Percentiles rank a stretch among this genome's conserved stretches.
Evolutionary conservation across 2,329 filamentous ascomycete species (phyloP).

Genomic region (Lecanicillium sp.): DNA sequence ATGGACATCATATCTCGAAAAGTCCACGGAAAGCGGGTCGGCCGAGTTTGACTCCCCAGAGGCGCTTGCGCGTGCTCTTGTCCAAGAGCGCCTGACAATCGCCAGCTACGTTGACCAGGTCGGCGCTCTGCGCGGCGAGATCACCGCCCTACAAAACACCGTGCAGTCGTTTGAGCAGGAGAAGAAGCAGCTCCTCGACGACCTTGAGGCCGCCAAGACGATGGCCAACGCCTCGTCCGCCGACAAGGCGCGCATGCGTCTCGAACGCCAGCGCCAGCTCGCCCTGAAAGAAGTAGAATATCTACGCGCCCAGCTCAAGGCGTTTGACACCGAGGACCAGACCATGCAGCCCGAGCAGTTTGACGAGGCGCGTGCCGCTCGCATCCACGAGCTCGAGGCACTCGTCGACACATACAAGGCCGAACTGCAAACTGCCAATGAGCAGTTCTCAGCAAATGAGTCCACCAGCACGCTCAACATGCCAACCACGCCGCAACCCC

Average conservation of each 20-base stretch:
- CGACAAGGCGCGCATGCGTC: constrained; percentile 63
- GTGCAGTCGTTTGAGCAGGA: constrained; percentile 68
- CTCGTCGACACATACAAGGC: constrained; percentile 79
- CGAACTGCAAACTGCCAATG: constrained; percentile 68
- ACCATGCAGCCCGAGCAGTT: constrained; percentile 76
- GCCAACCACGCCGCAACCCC: constrained; percentile 25
- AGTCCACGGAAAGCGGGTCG: constrained; percentile 51
- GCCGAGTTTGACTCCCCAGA: constrained; percentile 83
- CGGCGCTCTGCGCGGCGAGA: constrained; percentile 70
- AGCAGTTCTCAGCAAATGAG: constrained; percentile 64
- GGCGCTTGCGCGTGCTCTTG: constrained; percentile 73
- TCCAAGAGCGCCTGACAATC: constrained; percentile 73
- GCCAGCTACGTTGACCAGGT: constrained; percentile 74
- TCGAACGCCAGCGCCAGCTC: constrained; percentile 79
- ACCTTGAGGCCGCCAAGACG: constrained; percentile 63
- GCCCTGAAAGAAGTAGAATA: constrained; percentile 92
- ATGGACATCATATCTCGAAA: constrained; percentile 81
- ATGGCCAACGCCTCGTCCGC: constrained; percentile 37
- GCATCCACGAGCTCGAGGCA: constrained; percentile 75
- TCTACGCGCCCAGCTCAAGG: constrained; percentile 83
- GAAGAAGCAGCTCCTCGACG: constrained; percentile 52
- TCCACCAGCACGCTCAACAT: constrained; percentile 19
- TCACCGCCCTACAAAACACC: constrained; percentile 67
- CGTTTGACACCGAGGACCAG: constrained; percentile 79
- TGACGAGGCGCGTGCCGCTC: constrained; percentile 65